Percentiles rank a stretch among this genome's conserved stretches.
These are phyloP conservation scores for Phytophthora pinifolia DNA, from an alignment of 352 stramenopile genomes.

Conservation along the genomic window DNA sequence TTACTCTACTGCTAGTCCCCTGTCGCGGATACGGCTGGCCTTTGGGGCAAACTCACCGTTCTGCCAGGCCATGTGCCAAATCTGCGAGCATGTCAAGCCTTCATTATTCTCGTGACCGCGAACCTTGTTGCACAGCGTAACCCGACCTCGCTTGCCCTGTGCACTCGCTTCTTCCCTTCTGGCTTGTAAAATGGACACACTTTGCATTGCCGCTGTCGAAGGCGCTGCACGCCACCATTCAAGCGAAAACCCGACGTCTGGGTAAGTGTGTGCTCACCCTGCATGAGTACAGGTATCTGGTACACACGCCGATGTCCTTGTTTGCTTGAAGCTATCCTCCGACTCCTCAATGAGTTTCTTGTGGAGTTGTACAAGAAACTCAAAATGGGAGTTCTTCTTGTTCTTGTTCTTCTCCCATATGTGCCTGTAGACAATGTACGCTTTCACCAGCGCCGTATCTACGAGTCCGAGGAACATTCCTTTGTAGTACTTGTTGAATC, in stretches of 20 bases:
- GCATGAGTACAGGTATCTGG: no score
- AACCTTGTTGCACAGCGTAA: constrained; percentile 15
- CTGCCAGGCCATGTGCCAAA: constrained; percentile 26
- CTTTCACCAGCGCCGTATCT: constrained; percentile 28
- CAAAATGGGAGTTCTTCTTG: constrained; percentile 1
- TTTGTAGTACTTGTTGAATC: constrained; percentile 25
- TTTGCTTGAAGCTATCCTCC: no score
- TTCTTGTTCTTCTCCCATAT: constrained; percentile 7
- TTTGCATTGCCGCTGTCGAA: constrained; percentile 8
- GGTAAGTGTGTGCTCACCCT: no score
- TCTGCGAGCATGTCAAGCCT: constrained; percentile 15
- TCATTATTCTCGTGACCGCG: constrained; percentile 11
- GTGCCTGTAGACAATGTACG: constrained; percentile 13
- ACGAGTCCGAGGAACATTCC: constrained; percentile 12
- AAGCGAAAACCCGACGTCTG: not conserved
- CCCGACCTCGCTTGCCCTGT: not conserved
- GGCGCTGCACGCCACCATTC: constrained; percentile 1
- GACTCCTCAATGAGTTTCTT: no score
- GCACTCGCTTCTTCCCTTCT: constrained; percentile 7
- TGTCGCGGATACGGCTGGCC: constrained; percentile 3
- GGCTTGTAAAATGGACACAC: constrained; percentile 22
- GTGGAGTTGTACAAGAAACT: no score
- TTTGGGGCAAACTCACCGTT: constrained; percentile 17
- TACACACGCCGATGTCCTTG: not conserved
- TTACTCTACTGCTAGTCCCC: not conserved